Percentiles rank a stretch among this genome's conserved stretches.
Evolutionary conservation across 2,329 filamentous ascomycete species (phyloP).

Genomic region (Diaporthe vaccinii): DNA sequence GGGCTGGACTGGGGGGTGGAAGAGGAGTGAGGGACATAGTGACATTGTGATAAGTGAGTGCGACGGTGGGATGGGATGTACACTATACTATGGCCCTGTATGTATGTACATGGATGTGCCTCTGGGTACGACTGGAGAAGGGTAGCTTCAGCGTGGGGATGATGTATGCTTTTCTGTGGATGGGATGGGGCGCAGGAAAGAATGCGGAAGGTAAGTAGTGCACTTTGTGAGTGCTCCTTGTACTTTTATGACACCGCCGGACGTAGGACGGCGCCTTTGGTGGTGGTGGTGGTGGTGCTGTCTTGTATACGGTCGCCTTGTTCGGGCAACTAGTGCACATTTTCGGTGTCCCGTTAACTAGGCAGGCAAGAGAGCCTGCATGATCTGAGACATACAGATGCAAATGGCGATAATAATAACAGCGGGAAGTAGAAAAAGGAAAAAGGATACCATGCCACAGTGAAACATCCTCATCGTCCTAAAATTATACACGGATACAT

Average conservation of each 20-base stretch:
- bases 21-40: neutral
- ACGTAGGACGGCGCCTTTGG: neutral
- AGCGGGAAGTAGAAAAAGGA: neutral
- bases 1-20: neutral
- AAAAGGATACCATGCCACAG: neutral
- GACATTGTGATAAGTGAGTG: constrained; percentile 17
- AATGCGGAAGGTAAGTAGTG: neutral
- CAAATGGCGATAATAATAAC: neutral
- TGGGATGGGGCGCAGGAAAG: neutral
- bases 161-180: neutral
- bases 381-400: constrained; percentile 17
- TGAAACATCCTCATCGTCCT: neutral
- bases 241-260: constrained; percentile 1
- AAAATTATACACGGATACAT: neutral
- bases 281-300: neutral
- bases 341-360: neutral
- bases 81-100: neutral
- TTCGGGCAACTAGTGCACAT: neutral
- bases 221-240: neutral
- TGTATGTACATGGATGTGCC: neutral
- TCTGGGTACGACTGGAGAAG: constrained; percentile 15
- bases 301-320: neutral
- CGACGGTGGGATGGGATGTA: neutral
- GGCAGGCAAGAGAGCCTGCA: constrained; percentile 4
- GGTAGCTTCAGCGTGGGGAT: constrained; percentile 19